These are phyloP conservation scores for Penicillium aurantiogriseum DNA, from an alignment of 2,329 filamentous ascomycete genomes.

Conservation along the genomic window DNA sequence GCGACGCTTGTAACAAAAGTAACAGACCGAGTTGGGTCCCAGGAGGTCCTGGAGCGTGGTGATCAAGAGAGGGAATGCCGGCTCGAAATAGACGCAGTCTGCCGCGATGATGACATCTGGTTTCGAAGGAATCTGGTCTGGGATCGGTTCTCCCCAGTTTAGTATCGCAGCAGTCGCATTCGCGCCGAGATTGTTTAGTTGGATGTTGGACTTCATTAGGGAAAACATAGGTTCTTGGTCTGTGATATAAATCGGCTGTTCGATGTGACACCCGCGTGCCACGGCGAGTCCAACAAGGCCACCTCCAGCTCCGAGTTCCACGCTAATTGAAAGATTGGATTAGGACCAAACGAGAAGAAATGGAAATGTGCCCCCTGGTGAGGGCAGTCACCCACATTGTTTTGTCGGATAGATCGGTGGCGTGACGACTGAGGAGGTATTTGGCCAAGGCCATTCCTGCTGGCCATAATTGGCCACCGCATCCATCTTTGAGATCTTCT, in stretches of 20 bases:
- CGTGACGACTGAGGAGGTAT: slow-evolving; percentile 77
- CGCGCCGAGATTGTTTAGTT: slow-evolving; percentile 68
- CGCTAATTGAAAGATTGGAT: slow-evolving; percentile 49
- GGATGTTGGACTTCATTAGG: slow-evolving; percentile 83
- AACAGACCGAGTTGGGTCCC: slow-evolving; percentile 63
- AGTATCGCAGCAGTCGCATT: slow-evolving; percentile 68
- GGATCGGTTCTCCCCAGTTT: slow-evolving; percentile 66
- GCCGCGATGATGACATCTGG: slow-evolving; percentile 88
- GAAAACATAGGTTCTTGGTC: slow-evolving; percentile 83
- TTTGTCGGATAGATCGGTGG: slow-evolving; percentile 60
- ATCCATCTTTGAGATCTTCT: slow-evolving; percentile 83
- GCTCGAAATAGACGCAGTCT: slow-evolving; percentile 96
- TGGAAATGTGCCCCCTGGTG: neutral
- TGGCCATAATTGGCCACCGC: slow-evolving; percentile 92
- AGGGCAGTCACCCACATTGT: slow-evolving; percentile 65
- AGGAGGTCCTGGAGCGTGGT: slow-evolving; percentile 74
- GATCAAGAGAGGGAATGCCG: slow-evolving; percentile 84
- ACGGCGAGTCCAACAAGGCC: slow-evolving; percentile 74
- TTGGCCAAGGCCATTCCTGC: slow-evolving; percentile 84
- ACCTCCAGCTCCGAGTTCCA: slow-evolving; percentile 89
- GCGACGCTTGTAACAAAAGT: slow-evolving; percentile 95
- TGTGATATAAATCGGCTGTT: slow-evolving; percentile 68
- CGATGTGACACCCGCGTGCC: slow-evolving; percentile 55
- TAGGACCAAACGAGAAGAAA: neutral
- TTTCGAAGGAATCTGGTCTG: slow-evolving; percentile 43